A percentile compares a stretch with the other conserved stretches of the same genome.
phyloP scores from a whole-genome alignment of 495 filamentous ascomycete genomes.

The Aspergillus homomorphus region DNA sequence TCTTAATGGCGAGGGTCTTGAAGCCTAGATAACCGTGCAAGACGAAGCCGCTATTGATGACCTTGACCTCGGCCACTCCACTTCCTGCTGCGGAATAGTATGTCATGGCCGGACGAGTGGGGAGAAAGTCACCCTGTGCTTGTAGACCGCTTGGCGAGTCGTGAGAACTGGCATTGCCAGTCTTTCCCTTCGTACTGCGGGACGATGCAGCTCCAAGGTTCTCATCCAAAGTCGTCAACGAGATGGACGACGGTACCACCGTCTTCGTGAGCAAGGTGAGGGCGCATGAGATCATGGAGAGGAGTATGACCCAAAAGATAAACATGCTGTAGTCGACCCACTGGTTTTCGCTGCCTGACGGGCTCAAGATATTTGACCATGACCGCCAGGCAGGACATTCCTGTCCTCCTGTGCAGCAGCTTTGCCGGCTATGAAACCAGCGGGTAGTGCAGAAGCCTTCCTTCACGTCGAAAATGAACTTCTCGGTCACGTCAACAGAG shows the following conservation, averaged over 20 bases:
- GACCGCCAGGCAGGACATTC: conserved; percentile 69
- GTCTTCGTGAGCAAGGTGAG: conserved; percentile 87
- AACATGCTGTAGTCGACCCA: conserved; percentile 77
- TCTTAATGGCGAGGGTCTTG: conserved; percentile 86
- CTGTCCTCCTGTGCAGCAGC: conserved; percentile 66
- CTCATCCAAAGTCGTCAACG: conserved; percentile 84
- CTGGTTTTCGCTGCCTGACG: conserved; percentile 49
- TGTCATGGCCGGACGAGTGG: conserved; percentile 64
- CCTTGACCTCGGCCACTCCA: conserved; percentile 95
- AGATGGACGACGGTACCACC: conserved; percentile 82
- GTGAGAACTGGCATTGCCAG: conserved; percentile 39
- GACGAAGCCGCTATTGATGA: conserved; percentile 96
- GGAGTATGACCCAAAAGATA: conserved; percentile 62
- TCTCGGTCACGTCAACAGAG: conserved; percentile 82
- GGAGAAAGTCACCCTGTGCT: conserved; percentile 26
- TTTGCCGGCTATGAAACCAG: conserved; percentile 71
- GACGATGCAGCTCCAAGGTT: conserved; percentile 53
- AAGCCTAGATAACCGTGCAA: conserved; percentile 92
- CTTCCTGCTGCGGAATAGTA: conserved; percentile 97
- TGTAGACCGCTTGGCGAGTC: conserved; percentile 31
- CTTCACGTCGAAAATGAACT: conserved; percentile 83
- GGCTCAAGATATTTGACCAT: conserved; percentile 67
- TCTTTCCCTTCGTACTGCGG: conserved; percentile 41
- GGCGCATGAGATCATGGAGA: conserved; percentile 72
- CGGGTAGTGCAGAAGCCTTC: conserved; percentile 74